A percentile compares a stretch with the other conserved stretches of the same genome.
These are phyloP conservation scores for Chalciporus sphaerocephalus DNA, from an alignment of 768 basidiomycete genomes.

Conservation along the genomic window DNA sequence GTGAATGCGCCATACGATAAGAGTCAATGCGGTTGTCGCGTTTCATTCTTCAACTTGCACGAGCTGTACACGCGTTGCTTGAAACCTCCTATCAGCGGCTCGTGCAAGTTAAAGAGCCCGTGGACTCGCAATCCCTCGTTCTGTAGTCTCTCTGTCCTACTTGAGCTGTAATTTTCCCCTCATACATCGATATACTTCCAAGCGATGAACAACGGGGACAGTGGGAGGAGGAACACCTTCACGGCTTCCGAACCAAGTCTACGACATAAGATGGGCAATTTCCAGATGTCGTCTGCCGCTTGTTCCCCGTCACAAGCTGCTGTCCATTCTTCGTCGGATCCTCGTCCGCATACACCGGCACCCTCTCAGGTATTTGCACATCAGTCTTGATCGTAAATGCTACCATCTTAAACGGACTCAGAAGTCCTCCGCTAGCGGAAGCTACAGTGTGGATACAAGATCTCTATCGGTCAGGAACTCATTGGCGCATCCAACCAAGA, in stretches of 20 bases:
- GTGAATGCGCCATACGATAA: too few relatives aligned
- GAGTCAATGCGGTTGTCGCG: constrained; percentile 19
- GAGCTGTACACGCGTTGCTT: constrained; percentile 15
- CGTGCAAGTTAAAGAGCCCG: constrained; percentile 14
- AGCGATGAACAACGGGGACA: constrained; percentile 10
- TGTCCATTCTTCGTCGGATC: constrained; percentile 5
- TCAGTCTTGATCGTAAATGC: not conserved
- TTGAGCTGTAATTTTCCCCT: not conserved
- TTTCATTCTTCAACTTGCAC: constrained; percentile 8
- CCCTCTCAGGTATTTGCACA: constrained; percentile 14
- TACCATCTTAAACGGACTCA: constrained; percentile 15
- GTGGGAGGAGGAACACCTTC: constrained; percentile 1
- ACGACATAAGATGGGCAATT: constrained; percentile 11
- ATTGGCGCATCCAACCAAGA: constrained; percentile 6
- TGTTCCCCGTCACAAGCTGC: constrained; percentile 6
- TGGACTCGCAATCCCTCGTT: constrained; percentile 6
- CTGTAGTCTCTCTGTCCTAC: not conserved
- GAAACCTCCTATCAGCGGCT: constrained; percentile 2
- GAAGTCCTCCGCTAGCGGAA: constrained; percentile 11
- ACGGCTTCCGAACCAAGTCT: not conserved
- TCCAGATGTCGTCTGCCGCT: constrained; percentile 1
- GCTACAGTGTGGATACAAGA: constrained; percentile 1
- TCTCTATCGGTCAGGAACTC: constrained; percentile 7
- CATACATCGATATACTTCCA: not conserved
- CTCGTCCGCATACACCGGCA: constrained; percentile 12